phyloP scores from a whole-genome alignment of 108 stramenopile genomes.

The Chaetoceros tenuissimus region DNA sequence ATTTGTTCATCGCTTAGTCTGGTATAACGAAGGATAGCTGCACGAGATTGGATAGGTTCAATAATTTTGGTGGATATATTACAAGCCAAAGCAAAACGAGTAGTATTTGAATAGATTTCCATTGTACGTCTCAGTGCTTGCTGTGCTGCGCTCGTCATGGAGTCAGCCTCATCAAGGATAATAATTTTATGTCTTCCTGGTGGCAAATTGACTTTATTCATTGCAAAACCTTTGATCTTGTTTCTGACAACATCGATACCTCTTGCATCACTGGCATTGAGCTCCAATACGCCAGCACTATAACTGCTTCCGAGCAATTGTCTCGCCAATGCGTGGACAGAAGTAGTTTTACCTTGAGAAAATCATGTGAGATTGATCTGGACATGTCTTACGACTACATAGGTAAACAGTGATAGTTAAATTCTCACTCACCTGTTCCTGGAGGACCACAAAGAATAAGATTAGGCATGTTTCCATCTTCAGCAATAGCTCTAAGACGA shows the following conservation, averaged over 20 bases:
- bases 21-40: conserved; percentile 94
- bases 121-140: conserved; percentile 96
- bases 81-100: conserved; percentile 98
- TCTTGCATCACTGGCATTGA: conserved; percentile 97
- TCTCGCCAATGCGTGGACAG: conserved; percentile 82
- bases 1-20: conserved; percentile 89
- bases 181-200: conserved; percentile 92
- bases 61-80: conserved; percentile 97
- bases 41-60: conserved; percentile 98
- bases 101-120: conserved; percentile 96
- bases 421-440: conserved; percentile 72
- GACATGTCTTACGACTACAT: not conserved
- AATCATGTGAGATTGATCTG: not conserved
- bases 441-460: conserved; percentile 94
- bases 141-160: conserved; percentile 97
- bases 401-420: not conserved
- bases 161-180: conserved; percentile 98
- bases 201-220: conserved; percentile 84
- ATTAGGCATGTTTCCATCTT: conserved; percentile 97
- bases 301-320: conserved; percentile 78
- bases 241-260: conserved; percentile 98
- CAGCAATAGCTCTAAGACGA: conserved; percentile 86
- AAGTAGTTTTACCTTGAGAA: conserved; percentile 55
- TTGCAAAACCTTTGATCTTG: conserved; percentile 97
- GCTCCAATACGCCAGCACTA: conserved; percentile 69